Base-by-base conservation (phyloP, 1,284 basidiomycete genomes). In the Cryptococcus amylolentus region DNA sequence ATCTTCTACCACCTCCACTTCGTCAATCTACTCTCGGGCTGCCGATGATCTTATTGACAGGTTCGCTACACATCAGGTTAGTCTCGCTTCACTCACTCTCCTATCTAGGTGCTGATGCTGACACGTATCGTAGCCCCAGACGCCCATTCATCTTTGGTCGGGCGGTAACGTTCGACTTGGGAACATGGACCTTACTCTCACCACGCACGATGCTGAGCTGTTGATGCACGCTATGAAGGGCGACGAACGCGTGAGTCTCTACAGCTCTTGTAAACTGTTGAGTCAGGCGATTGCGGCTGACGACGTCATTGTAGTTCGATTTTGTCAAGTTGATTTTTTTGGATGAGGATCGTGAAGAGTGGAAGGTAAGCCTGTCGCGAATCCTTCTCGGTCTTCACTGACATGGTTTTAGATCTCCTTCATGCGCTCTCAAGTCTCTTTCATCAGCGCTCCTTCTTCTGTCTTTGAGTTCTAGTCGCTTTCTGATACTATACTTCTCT, bases 71-170 rank as follows among this genome's bases (percentile, higher is more conserved):
- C 65, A 66, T 27, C 45, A 60, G 13, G 71, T 73, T 38, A 56
- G 70, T 67, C 8, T 14, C n/a, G 39, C 35, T 48, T 49, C 23
- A 27, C 51, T 42, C n/a, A 4, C 16, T 42, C 41, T 18, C 9
- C 23, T 23, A 3, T 23, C 23, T 23, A 23, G 23, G 23, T 23
- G 23, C 23, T 23, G 23, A 2, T 23, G 18, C 40, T 51, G 13
- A 56, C 52, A 10, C 4, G 26, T 20, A 10, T 47, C 51, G 3
- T 49, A 76, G 72, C 39, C 63, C 27, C 10, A 60, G 42, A 49
- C 67, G n/a, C 61, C 57, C 8, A 54, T 73, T 54, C 61, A 71
- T 51, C 63, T 75, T 49, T 74, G 73, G 72, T 73, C 71, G 27
- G 72, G 65, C 14, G 71, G 66, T 10, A 73, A 70, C 50, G 56